These are phyloP conservation scores for Macrolepiota fuliginosa DNA, from an alignment of 768 basidiomycete species.

Conservation along the genomic window DNA sequence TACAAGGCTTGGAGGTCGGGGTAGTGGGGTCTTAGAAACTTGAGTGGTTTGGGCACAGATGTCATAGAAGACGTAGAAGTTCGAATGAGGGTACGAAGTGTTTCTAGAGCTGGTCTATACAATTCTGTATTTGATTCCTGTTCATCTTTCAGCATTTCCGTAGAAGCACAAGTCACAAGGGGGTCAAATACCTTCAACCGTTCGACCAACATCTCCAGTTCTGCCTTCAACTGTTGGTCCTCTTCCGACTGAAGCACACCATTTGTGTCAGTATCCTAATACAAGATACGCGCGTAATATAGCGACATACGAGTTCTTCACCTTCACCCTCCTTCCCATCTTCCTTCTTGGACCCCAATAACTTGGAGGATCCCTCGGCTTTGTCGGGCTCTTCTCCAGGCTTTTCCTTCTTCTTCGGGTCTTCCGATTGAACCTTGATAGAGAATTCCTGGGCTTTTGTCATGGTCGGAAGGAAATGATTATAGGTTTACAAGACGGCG, in stretches of 20 bases:
- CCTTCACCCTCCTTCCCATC: slow-evolving; percentile 54
- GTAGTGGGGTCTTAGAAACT: slow-evolving; percentile 95
- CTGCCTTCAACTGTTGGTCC: slow-evolving; percentile 87
- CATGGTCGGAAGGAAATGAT: slow-evolving; percentile 36
- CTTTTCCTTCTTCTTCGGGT: slow-evolving; percentile 73
- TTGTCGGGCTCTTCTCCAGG: slow-evolving; percentile 30
- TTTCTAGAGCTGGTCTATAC: slow-evolving; percentile 90
- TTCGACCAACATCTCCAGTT: slow-evolving; percentile 96
- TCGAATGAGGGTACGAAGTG: slow-evolving; percentile 87
- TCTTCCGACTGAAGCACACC: slow-evolving; percentile 74
- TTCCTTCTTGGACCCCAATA: slow-evolving; percentile 46
- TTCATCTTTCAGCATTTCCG: slow-evolving; percentile 10
- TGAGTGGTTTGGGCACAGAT: slow-evolving; percentile 96
- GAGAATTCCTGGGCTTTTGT: slow-evolving; percentile 55
- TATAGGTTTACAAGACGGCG: slow-evolving; percentile 5
- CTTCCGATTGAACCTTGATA: slow-evolving; percentile 67
- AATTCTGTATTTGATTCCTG: slow-evolving; percentile 88
- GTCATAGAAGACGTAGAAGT: slow-evolving; percentile 99
- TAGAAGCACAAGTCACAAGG: slow-evolving; percentile 14
- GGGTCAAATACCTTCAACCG: slow-evolving; percentile 69
- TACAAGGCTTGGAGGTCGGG: slow-evolving; percentile 82
- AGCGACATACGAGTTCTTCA: slow-evolving; percentile 75
- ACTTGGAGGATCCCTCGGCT: slow-evolving; percentile 50
- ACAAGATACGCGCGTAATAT: neutral
- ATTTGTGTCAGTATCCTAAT: slow-evolving; percentile 7